A percentile compares a stretch with the other conserved stretches of the same genome.
Conservation (phyloP, 2,329 filamentous ascomycete genomes). For the Cryphonectria radicalis region DNA sequence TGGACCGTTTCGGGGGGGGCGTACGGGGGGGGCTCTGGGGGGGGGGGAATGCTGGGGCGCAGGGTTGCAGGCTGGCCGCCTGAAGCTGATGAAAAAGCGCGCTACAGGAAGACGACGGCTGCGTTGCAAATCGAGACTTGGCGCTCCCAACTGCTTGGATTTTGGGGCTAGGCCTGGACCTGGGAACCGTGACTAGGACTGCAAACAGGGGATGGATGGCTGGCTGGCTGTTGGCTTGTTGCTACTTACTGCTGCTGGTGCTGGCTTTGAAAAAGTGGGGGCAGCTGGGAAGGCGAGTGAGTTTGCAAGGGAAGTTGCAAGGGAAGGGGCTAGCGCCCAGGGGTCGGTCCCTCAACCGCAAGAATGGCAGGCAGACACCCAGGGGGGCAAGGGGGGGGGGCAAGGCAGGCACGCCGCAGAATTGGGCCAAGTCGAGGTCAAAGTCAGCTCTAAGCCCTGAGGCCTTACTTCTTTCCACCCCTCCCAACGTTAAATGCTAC, state of each 20-base stretch:
- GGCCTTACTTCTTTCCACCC: not conserved
- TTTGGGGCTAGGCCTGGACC: slow-evolving; percentile 3
- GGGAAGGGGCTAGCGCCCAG: slow-evolving; percentile 1
- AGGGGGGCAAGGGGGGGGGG: too few species aligned
- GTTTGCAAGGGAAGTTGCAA: not conserved
- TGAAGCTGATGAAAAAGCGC: not conserved
- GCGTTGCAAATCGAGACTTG: slow-evolving; percentile 8
- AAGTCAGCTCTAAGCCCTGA: not conserved
- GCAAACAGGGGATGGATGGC: not conserved
- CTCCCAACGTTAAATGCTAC: not conserved
- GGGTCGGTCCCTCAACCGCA: not conserved
- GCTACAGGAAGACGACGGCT: not conserved
- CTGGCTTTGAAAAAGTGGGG: not conserved
- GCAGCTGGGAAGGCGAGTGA: not conserved
- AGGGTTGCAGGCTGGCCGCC: not conserved
- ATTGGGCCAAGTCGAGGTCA: not conserved
- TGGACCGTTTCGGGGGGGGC: slow-evolving; percentile 1
- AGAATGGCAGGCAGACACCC: not conserved
- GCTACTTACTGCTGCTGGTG: not conserved
- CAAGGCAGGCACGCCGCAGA: not conserved
- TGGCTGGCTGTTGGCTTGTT: not conserved
- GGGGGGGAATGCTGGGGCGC: not conserved
- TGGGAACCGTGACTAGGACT: not conserved
- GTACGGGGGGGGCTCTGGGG: not conserved
- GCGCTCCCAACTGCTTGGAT: slow-evolving; percentile 8